Percentiles rank a stretch among this genome's conserved stretches.
These are phyloP conservation scores for Backusella tuberculispora DNA, from an alignment of 192 early-diverging fungal genomes.

Conservation along the genomic window DNA sequence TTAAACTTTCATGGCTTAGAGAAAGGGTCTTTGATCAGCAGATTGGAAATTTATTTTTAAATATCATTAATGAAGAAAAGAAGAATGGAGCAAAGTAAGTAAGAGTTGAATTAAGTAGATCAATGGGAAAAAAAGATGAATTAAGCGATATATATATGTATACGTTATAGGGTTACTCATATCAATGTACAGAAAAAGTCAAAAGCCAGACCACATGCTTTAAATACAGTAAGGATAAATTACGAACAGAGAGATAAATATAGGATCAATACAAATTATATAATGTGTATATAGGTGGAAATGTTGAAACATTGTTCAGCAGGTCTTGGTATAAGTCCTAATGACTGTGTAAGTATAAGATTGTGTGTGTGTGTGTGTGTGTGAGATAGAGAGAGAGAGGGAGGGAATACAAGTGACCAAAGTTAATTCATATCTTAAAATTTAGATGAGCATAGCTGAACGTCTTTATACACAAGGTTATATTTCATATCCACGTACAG, in stretches of 20 bases:
- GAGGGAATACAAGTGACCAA: background rate
- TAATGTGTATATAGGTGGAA: slow-evolving; percentile 38
- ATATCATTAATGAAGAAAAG: slow-evolving; percentile 36
- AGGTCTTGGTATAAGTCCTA: slow-evolving; percentile 49
- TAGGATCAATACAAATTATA: background rate
- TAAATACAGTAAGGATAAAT: slow-evolving; percentile 33
- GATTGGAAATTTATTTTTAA: slow-evolving; percentile 37
- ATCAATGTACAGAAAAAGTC: slow-evolving; percentile 32
- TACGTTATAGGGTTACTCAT: background rate
- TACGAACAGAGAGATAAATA: background rate
- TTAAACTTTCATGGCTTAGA: slow-evolving; percentile 33
- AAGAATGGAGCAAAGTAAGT: slow-evolving; percentile 47
- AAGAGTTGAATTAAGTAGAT: background rate
- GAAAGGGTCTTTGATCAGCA: slow-evolving; percentile 50
- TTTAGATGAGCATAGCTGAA: slow-evolving; percentile 51
- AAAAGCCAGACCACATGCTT: slow-evolving; percentile 36
- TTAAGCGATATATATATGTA: too few relatives aligned
- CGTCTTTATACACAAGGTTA: slow-evolving; percentile 55
- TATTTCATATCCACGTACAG: slow-evolving; percentile 59
- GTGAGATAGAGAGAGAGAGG: background rate
- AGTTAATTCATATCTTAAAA: background rate
- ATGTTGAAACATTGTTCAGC: slow-evolving; percentile 54
- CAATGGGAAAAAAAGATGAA: too few relatives aligned
- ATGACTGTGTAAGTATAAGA: slow-evolving; percentile 42
- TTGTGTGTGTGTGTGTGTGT: too few relatives aligned